Conservation (phyloP, 2,329 filamentous ascomycete genomes). For the Aspergillus sp. region DNA sequence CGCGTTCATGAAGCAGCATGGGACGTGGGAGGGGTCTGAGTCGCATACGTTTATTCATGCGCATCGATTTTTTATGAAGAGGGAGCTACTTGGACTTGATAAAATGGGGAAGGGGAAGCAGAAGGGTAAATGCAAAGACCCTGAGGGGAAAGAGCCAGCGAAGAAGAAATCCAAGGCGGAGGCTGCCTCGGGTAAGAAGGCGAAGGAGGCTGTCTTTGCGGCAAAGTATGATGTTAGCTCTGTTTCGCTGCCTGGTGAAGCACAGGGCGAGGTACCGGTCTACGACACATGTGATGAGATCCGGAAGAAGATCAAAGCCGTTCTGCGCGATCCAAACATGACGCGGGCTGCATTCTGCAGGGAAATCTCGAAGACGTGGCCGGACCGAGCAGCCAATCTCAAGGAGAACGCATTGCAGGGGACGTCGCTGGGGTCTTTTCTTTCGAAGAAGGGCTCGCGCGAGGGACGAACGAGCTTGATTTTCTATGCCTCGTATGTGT, state of each 20-base stretch:
- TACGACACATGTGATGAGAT: constrained; percentile 61
- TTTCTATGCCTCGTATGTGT: constrained; percentile 58
- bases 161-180: neutral
- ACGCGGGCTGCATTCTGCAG: constrained; percentile 56
- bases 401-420: constrained; percentile 30
- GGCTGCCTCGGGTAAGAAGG: constrained; percentile 23
- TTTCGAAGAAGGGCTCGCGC: constrained; percentile 49
- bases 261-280: constrained; percentile 46
- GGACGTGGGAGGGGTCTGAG: constrained; percentile 25
- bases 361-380: constrained; percentile 47
- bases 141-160: neutral
- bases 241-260: constrained; percentile 51
- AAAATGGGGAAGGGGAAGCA: constrained; percentile 14
- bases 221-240: constrained; percentile 42
- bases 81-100: constrained; percentile 51
- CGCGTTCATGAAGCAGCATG: constrained; percentile 50
- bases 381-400: constrained; percentile 35
- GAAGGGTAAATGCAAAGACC: neutral
- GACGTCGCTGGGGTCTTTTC: constrained; percentile 50
- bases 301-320: constrained; percentile 56
- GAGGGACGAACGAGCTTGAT: constrained; percentile 51
- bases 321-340: constrained; percentile 49
- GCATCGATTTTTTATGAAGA: constrained; percentile 49
- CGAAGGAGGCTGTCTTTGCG: constrained; percentile 25
- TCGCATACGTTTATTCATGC: constrained; percentile 30